A percentile compares a stretch with the other conserved stretches of the same genome.
phyloP scores from a whole-genome alignment of 345 rosid species.

The Eucalyptus curtisii region DNA sequence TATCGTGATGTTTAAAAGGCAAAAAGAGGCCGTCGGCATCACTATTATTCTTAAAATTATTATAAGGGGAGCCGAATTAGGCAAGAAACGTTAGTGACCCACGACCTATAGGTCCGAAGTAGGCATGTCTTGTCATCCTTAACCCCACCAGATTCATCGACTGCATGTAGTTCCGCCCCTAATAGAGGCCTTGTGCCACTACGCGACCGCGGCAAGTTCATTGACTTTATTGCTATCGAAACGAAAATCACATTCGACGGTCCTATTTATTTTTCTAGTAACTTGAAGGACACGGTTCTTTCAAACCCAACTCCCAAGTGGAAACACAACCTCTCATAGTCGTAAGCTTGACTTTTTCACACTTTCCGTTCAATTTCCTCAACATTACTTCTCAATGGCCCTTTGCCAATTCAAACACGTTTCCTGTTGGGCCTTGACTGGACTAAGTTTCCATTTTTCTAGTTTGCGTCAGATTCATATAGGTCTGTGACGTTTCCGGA shows the following conservation, averaged over 20 bases:
- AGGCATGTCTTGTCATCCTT: neutral
- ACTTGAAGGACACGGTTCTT: neutral
- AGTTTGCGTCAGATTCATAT: neutral
- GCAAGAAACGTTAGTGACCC: neutral
- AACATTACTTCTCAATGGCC: neutral
- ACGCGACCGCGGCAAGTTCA: too few relatives aligned
- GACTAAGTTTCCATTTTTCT: neutral
- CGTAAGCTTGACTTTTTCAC: neutral
- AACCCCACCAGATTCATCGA: accelerated
- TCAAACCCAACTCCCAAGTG: neutral
- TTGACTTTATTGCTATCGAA: neutral
- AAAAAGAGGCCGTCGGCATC: accelerated
- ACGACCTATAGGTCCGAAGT: accelerated
- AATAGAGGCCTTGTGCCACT: neutral
- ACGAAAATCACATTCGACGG: neutral
- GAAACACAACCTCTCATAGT: neutral
- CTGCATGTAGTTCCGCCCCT: neutral
- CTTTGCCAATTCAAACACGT: neutral
- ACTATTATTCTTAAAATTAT: too few relatives aligned
- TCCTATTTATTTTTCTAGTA: neutral
- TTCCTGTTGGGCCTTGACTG: neutral
- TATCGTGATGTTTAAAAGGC: accelerated
- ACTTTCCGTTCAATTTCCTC: neutral
- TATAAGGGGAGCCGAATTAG: neutral
- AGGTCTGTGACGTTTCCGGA: neutral